Evolutionary conservation across 768 basidiomycete genomes (phyloP).

Genomic region (Xerocomellus chrysenteron): DNA sequence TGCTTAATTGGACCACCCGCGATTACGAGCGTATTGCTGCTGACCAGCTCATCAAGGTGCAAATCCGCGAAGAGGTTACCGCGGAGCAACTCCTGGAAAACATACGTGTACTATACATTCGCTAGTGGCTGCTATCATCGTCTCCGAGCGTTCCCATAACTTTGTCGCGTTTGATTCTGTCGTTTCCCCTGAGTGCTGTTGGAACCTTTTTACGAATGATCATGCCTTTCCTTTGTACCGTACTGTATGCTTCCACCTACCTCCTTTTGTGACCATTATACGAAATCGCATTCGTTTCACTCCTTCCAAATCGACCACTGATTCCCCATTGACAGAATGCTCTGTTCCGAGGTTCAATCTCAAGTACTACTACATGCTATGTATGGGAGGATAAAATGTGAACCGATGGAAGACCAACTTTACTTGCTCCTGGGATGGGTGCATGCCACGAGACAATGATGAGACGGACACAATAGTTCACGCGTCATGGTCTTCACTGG

Average conservation of each 20-base stretch:
- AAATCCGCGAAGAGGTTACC: conserved; percentile 6
- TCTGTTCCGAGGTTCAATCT: too few species aligned
- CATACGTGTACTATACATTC: conserved; percentile 5
- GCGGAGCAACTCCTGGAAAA: conserved; percentile 1
- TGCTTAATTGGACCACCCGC: conserved; percentile 1
- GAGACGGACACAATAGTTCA: neutral
- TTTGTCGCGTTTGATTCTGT: neutral
- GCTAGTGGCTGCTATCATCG: neutral
- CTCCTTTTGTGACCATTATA: neutral
- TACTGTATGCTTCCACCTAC: neutral
- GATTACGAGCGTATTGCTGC: conserved; percentile 13
- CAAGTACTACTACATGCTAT: too few species aligned
- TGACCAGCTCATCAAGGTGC: conserved; percentile 5
- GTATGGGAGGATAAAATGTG: too few species aligned
- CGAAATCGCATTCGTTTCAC: neutral
- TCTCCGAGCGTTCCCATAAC: neutral
- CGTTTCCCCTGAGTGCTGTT: neutral
- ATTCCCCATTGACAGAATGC: neutral
- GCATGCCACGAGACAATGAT: too few species aligned
- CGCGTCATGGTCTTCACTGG: neutral
- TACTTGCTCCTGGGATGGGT: too few species aligned
- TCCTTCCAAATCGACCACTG: neutral
- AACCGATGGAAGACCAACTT: too few species aligned
- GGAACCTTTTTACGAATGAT: neutral
- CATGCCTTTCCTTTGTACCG: neutral